A percentile compares a stretch with the other conserved stretches of the same genome.
These are phyloP conservation scores for Asterionellopsis glacialis DNA, from an alignment of 108 stramenopile species.

Conservation along the genomic window DNA sequence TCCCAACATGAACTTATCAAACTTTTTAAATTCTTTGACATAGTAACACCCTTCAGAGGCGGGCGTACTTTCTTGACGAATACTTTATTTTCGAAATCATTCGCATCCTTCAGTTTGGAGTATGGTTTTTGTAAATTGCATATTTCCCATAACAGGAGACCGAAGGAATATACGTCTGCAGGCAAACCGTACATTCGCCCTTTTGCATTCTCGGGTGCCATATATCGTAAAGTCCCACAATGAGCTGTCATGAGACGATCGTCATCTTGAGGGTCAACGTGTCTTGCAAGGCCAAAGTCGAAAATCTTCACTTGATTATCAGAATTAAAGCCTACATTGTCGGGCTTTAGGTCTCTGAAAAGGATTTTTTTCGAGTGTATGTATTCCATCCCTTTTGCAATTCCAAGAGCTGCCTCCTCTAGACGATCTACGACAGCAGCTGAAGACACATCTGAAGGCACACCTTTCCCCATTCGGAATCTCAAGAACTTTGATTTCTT, in stretches of 20 bases:
- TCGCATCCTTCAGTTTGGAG: background rate
- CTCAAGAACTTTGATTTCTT: background rate
- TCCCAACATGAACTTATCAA: no score
- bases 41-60: no score
- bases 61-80: background rate
- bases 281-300: background rate
- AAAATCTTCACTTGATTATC: no score
- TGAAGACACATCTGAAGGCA: no score
- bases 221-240: background rate
- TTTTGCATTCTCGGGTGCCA: background rate
- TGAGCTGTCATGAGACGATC: background rate
- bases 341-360: constrained; percentile 21
- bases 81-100: background rate
- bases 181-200: background rate
- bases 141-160: constrained; percentile 70
- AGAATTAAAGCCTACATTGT: background rate
- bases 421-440: background rate
- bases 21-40: no score
- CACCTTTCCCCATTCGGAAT: background rate
- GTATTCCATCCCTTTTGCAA: constrained; percentile 20
- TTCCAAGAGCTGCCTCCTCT: constrained; percentile 7
- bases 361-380: constrained; percentile 13
- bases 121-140: background rate
- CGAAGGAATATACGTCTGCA: constrained; percentile 70
- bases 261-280: background rate